phyloP scores from a whole-genome alignment of 495 filamentous ascomycete species.

The Podospora tetraspora region DNA sequence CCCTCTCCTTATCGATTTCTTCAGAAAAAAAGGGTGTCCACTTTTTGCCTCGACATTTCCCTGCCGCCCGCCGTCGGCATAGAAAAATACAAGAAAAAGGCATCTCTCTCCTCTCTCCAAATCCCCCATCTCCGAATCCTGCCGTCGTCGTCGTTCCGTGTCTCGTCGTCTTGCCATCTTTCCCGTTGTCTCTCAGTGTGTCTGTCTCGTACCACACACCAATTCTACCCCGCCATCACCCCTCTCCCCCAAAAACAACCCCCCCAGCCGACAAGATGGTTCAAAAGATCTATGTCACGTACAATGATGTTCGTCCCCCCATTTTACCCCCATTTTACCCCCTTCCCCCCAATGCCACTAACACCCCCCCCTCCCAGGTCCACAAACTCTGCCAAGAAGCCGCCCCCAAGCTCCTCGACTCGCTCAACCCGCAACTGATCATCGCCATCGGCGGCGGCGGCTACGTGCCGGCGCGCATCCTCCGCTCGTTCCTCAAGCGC shows the following conservation, averaged over 20 bases:
- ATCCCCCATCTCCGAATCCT: neutral
- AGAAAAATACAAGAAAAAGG: neutral
- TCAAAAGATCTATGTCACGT: constrained; percentile 87
- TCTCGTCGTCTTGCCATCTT: neutral
- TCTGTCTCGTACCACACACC: neutral
- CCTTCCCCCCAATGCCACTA: neutral
- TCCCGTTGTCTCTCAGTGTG: neutral
- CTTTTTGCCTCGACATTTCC: neutral
- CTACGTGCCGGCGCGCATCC: constrained; percentile 94
- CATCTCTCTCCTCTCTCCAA: neutral
- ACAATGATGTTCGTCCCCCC: constrained; percentile 69
- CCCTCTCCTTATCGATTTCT: neutral
- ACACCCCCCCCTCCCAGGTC: constrained; percentile 50
- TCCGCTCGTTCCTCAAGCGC: constrained; percentile 94
- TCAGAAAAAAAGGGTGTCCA: neutral
- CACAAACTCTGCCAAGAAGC: constrained; percentile 92
- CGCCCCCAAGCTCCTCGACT: constrained; percentile 71
- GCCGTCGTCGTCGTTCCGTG: neutral
- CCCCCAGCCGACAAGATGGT: constrained; percentile 54
- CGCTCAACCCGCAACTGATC: constrained; percentile 89
- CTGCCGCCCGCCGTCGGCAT: neutral
- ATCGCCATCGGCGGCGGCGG: constrained; percentile 98
- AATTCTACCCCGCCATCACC: constrained; percentile 9
- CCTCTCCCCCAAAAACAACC: neutral
- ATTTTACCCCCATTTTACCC: neutral